Evolutionary conservation across 2,329 filamentous ascomycete species (phyloP), one percentile per base, ranked within the genome.

Genomic region (Sphaerulina musiva): DNA sequence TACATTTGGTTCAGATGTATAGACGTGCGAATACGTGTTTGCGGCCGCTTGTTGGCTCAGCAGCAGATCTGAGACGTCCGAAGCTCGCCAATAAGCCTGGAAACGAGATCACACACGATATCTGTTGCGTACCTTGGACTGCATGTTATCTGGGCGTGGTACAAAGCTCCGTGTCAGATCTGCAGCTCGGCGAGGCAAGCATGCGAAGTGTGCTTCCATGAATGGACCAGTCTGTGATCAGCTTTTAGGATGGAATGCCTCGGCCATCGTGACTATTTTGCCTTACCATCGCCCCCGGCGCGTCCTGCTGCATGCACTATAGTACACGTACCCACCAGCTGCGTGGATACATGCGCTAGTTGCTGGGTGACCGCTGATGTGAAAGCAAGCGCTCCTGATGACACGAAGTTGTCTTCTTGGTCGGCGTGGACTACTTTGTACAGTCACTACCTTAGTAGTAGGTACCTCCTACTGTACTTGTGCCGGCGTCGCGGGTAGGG

Each of bases 141-240:
- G 56, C 52, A 29, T 29, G 26, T 29, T 29, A 29, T 55, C 54
- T 57, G 46, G 50, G 46, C 42, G 59, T 59, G 17, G 56, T 57
- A 59, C 59, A 51, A 61, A 50, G 56, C 55, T 41, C 52, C 54
- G 59, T 59, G 58, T 57, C 58, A 57, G 58, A 55, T 55, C 56
- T 53, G 57, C 59, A 59, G 56, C 55, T 51, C 52, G 55, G 51
- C 56, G 53, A 50, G 51, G 56, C 55, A 55, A 53, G 53, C 56
- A 55, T 48, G 46, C 47, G 51, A 57, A 45, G 53, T n/a, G 17
- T 50, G 46, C 46, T 17, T 38, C 51, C 51, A 46, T 44, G 23
- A 46, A 48, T 32, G 46, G 41, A 54, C 56, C 56, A 51, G 49
- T 48, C 51, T 51, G 20, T 40, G 46, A 48, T 39, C 34, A 51